Base-by-base conservation (phyloP, 192 early-diverging fungal genomes). In the Allomyces macrogynus region DNA sequence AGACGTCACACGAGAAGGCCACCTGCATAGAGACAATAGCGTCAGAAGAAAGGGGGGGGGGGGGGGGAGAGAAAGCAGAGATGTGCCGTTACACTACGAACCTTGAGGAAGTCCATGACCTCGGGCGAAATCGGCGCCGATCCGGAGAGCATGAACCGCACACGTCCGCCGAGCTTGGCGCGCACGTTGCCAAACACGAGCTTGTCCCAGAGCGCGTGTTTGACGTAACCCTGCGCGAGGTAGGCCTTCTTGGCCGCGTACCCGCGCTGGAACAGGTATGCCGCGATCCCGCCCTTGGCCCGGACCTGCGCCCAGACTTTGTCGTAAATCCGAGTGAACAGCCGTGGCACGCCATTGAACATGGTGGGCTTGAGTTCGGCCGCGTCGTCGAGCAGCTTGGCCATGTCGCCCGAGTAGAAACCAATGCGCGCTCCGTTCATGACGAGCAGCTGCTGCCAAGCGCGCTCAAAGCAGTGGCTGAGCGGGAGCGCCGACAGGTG, bases 261-360 rank as follows among this genome's bases (percentile, higher is more conserved):
- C 4, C 85, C 88, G 40, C 70, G 73, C 67, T 79, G 67, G 70
- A 86, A 86, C 24, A 89, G 63, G 62, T 72, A 62, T 70, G 74
- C 70, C 71, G 75, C 69, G 72, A 65, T 66, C 73, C 73, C 65
- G 75, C 75, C 61, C 69, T 72, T 43, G 61, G 76, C 77, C 43
- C 76, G 76, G 49, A 86, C 77, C 60, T 80, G 81, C 10, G 79
- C 74, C 57, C 86, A 70, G 18, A 98, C 79, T 23, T 82, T 85
- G 75, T 90, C 90, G 69, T 96, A 88, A 65, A 98, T 86, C 65
- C 89, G 82, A 76, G 92, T 96, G 72, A 93, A 82, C 64, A 99
- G 71, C 43, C 94, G 84, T 12, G 95, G 94, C 16, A 99, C 95
- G 23, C 88, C 86, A 65, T 72, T 75, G 73, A 99, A 95, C 27